phyloP scores from a whole-genome alignment of 2,329 filamentous ascomycete genomes.

The Endoconidiophora laricicola region DNA sequence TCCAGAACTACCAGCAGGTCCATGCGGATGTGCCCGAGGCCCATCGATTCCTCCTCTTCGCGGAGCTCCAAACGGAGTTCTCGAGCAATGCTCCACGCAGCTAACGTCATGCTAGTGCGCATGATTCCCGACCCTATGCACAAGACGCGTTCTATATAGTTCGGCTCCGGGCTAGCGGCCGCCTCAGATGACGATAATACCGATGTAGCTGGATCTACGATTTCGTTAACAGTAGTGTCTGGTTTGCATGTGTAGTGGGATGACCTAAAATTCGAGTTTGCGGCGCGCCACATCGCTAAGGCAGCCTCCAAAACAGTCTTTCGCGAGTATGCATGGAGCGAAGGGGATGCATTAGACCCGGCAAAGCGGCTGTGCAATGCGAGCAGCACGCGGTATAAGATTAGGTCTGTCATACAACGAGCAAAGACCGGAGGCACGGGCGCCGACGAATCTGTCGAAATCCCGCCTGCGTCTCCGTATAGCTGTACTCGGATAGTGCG shows the following conservation, averaged over 20 bases:
- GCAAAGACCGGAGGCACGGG: conserved; percentile 20
- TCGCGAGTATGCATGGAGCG: conserved; percentile 33
- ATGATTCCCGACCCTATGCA: conserved; percentile 27
- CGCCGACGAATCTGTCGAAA: conserved; percentile 16
- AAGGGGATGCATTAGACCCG: conserved; percentile 22
- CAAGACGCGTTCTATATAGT: conserved; percentile 23
- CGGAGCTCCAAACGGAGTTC: conserved; percentile 26
- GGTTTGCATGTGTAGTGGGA: neutral
- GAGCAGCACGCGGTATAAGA: conserved; percentile 37
- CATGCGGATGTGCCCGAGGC: conserved; percentile 20
- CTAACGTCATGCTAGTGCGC: conserved; percentile 20
- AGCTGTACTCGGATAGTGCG: conserved; percentile 23
- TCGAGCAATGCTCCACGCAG: conserved; percentile 22
- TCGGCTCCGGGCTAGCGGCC: conserved; percentile 11
- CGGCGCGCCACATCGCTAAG: conserved; percentile 28
- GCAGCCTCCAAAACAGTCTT: conserved; percentile 31
- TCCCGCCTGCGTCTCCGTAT: conserved; percentile 14
- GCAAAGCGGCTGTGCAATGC: conserved; percentile 39
- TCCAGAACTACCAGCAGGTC: conserved; percentile 28
- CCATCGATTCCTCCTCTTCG: conserved; percentile 24
- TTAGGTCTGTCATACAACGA: conserved; percentile 30
- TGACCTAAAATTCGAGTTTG: conserved; percentile 18
- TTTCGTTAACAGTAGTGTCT: conserved; percentile 6
- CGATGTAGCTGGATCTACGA: too few species aligned
- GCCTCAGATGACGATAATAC: conserved; percentile 1